A percentile compares a stretch with the other conserved stretches of the same genome.
These are phyloP conservation scores for Aurinia saxatilis DNA, from an alignment of 345 rosid species.

Conservation along the genomic window DNA sequence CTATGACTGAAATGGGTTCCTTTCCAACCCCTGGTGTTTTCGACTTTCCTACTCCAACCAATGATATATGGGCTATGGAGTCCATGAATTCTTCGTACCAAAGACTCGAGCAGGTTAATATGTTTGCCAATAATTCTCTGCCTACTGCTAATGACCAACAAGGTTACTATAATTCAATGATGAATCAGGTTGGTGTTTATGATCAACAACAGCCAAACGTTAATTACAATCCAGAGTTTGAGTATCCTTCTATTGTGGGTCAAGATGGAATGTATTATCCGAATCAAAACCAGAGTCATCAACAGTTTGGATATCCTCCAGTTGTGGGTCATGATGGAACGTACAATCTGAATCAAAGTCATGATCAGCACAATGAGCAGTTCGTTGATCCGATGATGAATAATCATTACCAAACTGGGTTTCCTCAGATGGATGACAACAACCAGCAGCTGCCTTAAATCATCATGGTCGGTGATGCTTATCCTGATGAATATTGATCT, in stretches of 20 bases:
- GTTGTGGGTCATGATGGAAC: neutral
- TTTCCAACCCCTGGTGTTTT: neutral
- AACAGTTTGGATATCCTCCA: neutral
- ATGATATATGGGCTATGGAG: neutral
- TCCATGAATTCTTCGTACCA: neutral
- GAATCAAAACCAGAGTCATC: no score
- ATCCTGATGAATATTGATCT: neutral
- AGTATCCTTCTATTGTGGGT: neutral
- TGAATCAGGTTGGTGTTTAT: neutral
- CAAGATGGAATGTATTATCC: neutral
- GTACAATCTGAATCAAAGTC: neutral
- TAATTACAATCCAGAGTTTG: neutral
- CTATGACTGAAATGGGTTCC: slow-evolving; percentile 3
- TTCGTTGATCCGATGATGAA: neutral
- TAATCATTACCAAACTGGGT: neutral
- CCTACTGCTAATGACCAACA: neutral
- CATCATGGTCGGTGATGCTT: neutral
- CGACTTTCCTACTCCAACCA: neutral
- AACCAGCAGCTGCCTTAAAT: neutral
- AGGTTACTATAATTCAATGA: neutral
- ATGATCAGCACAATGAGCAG: no score
- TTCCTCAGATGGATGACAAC: neutral
- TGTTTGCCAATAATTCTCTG: neutral
- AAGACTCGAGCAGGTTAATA: neutral
- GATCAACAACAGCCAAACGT: neutral